phyloP scores from a whole-genome alignment of 2,329 filamentous ascomycete genomes.

The Ophiostoma montium region DNA sequence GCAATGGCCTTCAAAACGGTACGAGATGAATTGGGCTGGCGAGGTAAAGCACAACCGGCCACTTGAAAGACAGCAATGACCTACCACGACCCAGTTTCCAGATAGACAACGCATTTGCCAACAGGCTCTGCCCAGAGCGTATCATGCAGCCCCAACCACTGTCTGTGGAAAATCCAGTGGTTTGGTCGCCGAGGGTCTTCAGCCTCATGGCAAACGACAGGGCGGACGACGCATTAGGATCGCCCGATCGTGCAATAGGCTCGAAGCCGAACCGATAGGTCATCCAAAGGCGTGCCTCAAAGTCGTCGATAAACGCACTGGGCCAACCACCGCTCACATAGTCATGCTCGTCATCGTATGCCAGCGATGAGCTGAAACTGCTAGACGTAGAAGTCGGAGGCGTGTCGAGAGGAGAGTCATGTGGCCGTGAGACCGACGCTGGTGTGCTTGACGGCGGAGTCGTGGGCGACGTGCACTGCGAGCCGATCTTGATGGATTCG shows the following conservation, averaged over 20 bases:
- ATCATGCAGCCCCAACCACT: slow-evolving; percentile 99
- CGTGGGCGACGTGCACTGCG: background rate
- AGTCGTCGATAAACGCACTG: slow-evolving; percentile 71
- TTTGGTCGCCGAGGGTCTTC: slow-evolving; percentile 62
- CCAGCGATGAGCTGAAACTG: slow-evolving; percentile 37
- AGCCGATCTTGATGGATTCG: background rate
- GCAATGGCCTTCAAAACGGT: too few relatives aligned
- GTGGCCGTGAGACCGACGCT: slow-evolving; percentile 23
- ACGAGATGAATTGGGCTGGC: too few relatives aligned
- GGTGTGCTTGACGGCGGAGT: slow-evolving; percentile 15
- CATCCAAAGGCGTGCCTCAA: slow-evolving; percentile 90
- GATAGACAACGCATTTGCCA: slow-evolving; percentile 71
- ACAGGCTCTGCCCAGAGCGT: slow-evolving; percentile 78
- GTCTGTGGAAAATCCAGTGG: slow-evolving; percentile 70
- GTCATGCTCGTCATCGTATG: slow-evolving; percentile 28
- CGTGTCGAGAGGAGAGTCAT: background rate
- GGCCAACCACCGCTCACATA: slow-evolving; percentile 57
- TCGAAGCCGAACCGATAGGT: slow-evolving; percentile 85
- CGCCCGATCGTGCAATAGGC: slow-evolving; percentile 63
- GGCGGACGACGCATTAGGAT: slow-evolving; percentile 53
- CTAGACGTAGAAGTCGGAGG: slow-evolving; percentile 23
- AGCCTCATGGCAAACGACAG: slow-evolving; percentile 78
- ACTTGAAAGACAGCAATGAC: slow-evolving; percentile 8
- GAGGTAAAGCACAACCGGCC: too few relatives aligned
- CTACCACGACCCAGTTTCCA: slow-evolving; percentile 66